A percentile compares a stretch with the other conserved stretches of the same genome.
phyloP scores from a whole-genome alignment of 495 filamentous ascomycete species.

The Annulohypoxylon bovei region DNA sequence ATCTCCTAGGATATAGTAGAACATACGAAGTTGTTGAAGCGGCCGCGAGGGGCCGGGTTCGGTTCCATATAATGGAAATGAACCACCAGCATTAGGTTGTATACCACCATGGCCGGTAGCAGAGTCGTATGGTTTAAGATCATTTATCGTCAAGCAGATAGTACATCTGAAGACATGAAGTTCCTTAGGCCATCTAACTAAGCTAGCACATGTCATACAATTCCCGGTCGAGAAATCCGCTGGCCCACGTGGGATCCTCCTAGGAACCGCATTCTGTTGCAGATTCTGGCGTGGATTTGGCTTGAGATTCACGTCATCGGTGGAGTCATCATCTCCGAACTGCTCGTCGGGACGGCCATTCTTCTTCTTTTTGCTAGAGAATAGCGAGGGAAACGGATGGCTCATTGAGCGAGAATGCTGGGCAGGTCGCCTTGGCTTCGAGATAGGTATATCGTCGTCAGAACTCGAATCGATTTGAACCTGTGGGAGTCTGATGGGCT shows the following conservation, averaged over 20 bases:
- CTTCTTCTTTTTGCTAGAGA: constrained; percentile 67
- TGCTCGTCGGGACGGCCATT: constrained; percentile 32
- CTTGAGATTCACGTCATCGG: constrained; percentile 40
- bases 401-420: constrained; percentile 76
- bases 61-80: constrained; percentile 25
- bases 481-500: constrained; percentile 21
- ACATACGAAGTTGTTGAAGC: constrained; percentile 34
- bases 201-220: constrained; percentile 84
- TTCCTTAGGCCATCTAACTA: constrained; percentile 83
- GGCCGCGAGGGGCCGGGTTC: constrained; percentile 19
- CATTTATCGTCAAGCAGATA: constrained; percentile 87
- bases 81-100: constrained; percentile 14
- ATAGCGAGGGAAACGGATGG: constrained; percentile 75
- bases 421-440: constrained; percentile 46
- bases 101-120: constrained; percentile 20
- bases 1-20: constrained; percentile 1
- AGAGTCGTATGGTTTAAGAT: constrained; percentile 65
- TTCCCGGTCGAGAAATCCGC: constrained; percentile 70
- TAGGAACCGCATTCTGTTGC: constrained; percentile 41
- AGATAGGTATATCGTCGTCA: constrained; percentile 52
- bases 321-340: constrained; percentile 41
- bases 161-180: constrained; percentile 83
- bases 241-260: constrained; percentile 42
- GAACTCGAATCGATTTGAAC: constrained; percentile 53
- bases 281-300: constrained; percentile 38